A percentile compares a stretch with the other conserved stretches of the same genome.
These are phyloP conservation scores for Corymbia maculata DNA, from an alignment of 345 rosid genomes.

Conservation along the genomic window DNA sequence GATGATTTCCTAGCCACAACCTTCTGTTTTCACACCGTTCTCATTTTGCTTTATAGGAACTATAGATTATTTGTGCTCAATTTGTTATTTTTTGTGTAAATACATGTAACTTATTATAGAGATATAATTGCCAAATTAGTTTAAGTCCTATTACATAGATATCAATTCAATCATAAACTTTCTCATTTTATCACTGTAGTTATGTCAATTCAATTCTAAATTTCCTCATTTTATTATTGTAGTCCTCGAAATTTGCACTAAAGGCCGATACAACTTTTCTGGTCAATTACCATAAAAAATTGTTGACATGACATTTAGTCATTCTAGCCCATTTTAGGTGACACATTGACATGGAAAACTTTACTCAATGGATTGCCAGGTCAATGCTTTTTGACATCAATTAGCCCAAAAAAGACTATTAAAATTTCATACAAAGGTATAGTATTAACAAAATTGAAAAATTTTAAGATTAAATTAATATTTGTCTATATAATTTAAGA, in stretches of 20 bases:
- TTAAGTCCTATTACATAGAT: fast-evolving
- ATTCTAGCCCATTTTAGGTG: fast-evolving
- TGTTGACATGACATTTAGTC: neutral
- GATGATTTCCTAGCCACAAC: neutral
- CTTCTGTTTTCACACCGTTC: neutral
- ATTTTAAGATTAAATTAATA: neutral
- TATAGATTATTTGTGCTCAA: neutral
- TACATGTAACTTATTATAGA: neutral
- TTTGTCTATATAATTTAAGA: neutral
- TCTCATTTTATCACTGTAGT: too few relatives aligned
- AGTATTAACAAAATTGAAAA: too few relatives aligned
- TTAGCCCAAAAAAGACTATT: fast-evolving
- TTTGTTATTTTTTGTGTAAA: neutral
- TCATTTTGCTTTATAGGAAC: fast-evolving
- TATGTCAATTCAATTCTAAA: too few relatives aligned
- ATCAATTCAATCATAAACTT: neutral
- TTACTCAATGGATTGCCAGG: neutral
- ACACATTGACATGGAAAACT: neutral
- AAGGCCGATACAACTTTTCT: fast-evolving
- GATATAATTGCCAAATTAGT: fast-evolving
- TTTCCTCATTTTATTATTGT: too few relatives aligned
- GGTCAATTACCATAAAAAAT: neutral
- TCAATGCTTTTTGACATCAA: neutral
- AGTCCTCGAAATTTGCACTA: neutral
- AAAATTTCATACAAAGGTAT: fast-evolving